These are phyloP conservation scores for Coemansia sp. DNA, from an alignment of 192 early-diverging fungal species.

Conservation along the genomic window DNA sequence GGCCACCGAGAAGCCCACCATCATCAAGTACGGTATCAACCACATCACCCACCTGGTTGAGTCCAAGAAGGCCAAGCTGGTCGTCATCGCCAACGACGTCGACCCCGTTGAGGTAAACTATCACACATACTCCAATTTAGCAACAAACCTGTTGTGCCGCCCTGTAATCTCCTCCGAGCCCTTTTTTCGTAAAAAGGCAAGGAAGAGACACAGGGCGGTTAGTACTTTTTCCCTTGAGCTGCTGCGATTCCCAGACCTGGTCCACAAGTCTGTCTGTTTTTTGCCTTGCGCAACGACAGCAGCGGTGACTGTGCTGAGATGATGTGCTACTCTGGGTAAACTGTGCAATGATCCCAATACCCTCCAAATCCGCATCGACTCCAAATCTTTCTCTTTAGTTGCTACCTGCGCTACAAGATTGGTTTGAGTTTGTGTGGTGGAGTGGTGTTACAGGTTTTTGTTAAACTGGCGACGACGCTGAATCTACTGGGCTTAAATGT, in stretches of 20 bases:
- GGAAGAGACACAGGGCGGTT: conserved; percentile 8
- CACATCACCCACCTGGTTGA: conserved; percentile 98
- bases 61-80: conserved; percentile 98
- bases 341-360: conserved; percentile 49
- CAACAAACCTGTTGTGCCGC: background rate
- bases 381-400: too few species aligned
- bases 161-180: background rate
- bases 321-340: conserved; percentile 18
- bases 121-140: background rate
- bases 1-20: conserved; percentile 84
- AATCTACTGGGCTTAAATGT: too few species aligned
- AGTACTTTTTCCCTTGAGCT: conserved; percentile 15
- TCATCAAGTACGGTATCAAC: conserved; percentile 99
- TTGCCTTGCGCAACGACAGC: background rate
- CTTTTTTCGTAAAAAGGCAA: background rate
- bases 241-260: background rate
- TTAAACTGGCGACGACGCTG: too few species aligned
- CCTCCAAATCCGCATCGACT: background rate
- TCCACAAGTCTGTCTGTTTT: background rate
- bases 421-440: too few species aligned
- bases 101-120: conserved; percentile 90
- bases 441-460: too few species aligned
- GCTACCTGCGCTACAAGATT: too few species aligned
- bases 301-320: background rate
- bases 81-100: conserved; percentile 99